These are phyloP conservation scores for Oryza coarctata DNA, from an alignment of 176 grass and related monocot species.

Conservation along the genomic window DNA sequence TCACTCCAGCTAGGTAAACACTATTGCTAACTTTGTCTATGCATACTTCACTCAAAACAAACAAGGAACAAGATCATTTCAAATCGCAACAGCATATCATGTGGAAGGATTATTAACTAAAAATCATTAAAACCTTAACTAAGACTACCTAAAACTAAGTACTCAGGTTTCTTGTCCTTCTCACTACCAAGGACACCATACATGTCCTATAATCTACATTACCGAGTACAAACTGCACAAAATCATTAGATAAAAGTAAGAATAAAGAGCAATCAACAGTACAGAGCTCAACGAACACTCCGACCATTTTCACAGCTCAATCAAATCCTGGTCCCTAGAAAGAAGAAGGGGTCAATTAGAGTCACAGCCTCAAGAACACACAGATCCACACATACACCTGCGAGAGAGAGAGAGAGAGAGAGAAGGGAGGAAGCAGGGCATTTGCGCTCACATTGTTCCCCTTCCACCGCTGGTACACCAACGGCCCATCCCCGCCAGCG, in stretches of 20 bases:
- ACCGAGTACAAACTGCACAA: constrained; percentile 3
- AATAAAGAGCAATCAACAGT: neutral
- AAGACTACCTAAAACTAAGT: neutral
- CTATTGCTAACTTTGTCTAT: neutral
- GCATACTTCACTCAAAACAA: neutral
- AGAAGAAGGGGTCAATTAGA: neutral
- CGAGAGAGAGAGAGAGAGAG: neutral
- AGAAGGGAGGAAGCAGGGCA: neutral
- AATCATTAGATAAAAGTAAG: constrained; percentile 15
- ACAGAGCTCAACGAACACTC: constrained; percentile 19
- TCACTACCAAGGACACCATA: neutral
- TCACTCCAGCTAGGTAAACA: constrained; percentile 13
- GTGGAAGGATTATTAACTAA: constrained; percentile 27
- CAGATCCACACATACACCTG: constrained; percentile 38
- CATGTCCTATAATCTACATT: constrained; percentile 34
- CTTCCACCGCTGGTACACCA: constrained; percentile 63
- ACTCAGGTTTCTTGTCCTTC: constrained; percentile 25
- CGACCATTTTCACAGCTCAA: neutral
- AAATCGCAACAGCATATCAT: neutral
- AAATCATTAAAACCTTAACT: constrained; percentile 10
- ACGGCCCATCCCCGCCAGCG: constrained; percentile 28
- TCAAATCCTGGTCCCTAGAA: neutral
- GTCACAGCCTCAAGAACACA: neutral
- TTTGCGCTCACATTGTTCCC: constrained; percentile 54
- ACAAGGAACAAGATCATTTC: neutral